These are phyloP conservation scores for Neonectria neomacrospora DNA, from an alignment of 2,329 filamentous ascomycete genomes.

Conservation along the genomic window DNA sequence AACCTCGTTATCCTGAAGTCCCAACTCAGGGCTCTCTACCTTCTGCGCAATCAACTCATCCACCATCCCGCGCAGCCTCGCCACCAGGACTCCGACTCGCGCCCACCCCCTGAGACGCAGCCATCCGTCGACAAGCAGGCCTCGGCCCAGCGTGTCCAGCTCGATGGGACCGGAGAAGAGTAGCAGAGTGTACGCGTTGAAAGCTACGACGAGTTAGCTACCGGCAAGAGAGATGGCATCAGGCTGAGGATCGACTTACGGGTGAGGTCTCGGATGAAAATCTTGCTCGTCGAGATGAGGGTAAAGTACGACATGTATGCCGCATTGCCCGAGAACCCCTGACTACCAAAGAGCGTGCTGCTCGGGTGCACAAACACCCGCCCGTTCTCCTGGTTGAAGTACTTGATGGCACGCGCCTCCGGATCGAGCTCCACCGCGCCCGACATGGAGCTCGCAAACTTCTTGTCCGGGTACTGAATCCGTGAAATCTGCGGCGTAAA, in stretches of 20 bases:
- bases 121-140: constrained; percentile 93
- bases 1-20: constrained; percentile 71
- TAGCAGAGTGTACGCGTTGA: constrained; percentile 88
- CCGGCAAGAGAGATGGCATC: background rate
- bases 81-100: constrained; percentile 89
- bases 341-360: constrained; percentile 85
- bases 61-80: constrained; percentile 83
- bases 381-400: constrained; percentile 86
- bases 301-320: constrained; percentile 90
- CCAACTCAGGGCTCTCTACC: constrained; percentile 77
- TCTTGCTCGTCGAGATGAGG: constrained; percentile 91
- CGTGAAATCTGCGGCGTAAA: constrained; percentile 89
- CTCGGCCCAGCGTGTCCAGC: constrained; percentile 87
- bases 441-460: constrained; percentile 87
- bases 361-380: constrained; percentile 93
- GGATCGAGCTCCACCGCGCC: constrained; percentile 94
- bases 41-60: constrained; percentile 85
- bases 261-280: constrained; percentile 91
- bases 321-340: constrained; percentile 79
- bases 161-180: constrained; percentile 88
- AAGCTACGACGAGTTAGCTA: constrained; percentile 63
- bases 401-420: constrained; percentile 91
- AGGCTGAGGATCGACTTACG: constrained; percentile 64
- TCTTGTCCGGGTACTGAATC: constrained; percentile 95
- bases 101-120: constrained; percentile 89